Evolutionary conservation across 495 filamentous ascomycete species (phyloP).

Genomic region (Cercophora scortea): DNA sequence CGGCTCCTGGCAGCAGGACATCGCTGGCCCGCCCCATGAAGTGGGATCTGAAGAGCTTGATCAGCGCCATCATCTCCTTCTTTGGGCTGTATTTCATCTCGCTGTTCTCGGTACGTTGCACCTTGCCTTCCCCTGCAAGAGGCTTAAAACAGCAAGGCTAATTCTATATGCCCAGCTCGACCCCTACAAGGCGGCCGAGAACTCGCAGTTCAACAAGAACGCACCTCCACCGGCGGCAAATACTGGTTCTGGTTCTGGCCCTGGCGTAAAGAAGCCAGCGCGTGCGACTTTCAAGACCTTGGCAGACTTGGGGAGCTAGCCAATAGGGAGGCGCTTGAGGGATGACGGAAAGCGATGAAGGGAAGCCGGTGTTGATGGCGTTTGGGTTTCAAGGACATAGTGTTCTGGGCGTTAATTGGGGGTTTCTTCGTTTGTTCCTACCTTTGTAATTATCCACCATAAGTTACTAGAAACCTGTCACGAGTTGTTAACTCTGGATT

Average conservation of each 20-base stretch:
- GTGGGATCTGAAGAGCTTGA: conserved; percentile 35
- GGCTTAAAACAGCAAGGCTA: conserved; percentile 3
- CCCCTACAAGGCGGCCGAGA: conserved; percentile 55
- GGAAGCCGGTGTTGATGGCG: not conserved
- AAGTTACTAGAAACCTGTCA: too few relatives aligned
- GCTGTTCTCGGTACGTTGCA: conserved; percentile 42
- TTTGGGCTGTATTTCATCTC: conserved; percentile 53
- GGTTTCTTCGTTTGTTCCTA: not conserved
- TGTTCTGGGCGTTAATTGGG: not conserved
- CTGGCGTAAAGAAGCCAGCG: conserved; percentile 16
- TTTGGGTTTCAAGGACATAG: not conserved
- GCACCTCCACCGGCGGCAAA: conserved; percentile 17
- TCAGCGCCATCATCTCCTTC: conserved; percentile 45
- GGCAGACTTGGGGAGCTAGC: conserved; percentile 27
- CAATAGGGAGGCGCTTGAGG: not conserved
- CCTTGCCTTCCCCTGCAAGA: not conserved
- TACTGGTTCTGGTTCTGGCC: conserved; percentile 3
- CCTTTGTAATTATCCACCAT: too few relatives aligned
- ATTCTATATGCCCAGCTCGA: conserved; percentile 41
- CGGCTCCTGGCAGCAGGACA: conserved; percentile 8
- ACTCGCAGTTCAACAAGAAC: conserved; percentile 54
- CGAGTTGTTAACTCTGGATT: too few relatives aligned
- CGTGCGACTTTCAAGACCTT: conserved; percentile 34
- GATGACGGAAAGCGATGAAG: not conserved
- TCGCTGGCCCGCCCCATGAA: conserved; percentile 22